Conservation (phyloP, 1,139 yeast species). For the Sugiyamaella pinicola region DNA sequence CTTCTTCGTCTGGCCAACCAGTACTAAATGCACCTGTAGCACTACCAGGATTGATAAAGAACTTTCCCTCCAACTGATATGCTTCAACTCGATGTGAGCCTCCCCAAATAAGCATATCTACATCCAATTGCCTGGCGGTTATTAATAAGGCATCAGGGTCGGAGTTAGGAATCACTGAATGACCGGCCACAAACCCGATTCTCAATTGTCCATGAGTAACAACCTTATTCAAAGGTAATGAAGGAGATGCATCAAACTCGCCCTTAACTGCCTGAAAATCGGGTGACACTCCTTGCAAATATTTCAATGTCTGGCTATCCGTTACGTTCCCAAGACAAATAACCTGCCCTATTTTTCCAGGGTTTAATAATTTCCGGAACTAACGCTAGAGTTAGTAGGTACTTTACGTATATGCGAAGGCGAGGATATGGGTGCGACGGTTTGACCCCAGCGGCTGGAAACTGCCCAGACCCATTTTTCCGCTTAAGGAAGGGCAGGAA, state of each 20-base stretch:
- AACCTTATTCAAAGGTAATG: conserved; percentile 64
- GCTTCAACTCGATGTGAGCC: conserved; percentile 94
- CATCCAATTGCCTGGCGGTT: conserved; percentile 88
- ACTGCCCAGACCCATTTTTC: too few relatives aligned
- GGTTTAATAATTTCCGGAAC: conserved; percentile 74
- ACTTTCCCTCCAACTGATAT: conserved; percentile 86
- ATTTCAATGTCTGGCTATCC: conserved; percentile 62
- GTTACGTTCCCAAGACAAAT: conserved; percentile 84
- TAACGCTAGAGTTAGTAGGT: neutral
- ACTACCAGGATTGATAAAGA: conserved; percentile 93
- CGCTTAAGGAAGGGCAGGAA: too few relatives aligned
- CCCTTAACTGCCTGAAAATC: conserved; percentile 81
- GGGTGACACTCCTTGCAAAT: conserved; percentile 67
- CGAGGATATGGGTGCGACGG: too few relatives aligned
- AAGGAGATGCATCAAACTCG: conserved; percentile 56
- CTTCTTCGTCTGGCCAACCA: conserved; percentile 49
- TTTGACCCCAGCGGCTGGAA: too few relatives aligned
- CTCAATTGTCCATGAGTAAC: conserved; percentile 70
- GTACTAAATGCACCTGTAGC: conserved; percentile 85
- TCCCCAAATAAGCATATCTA: conserved; percentile 93
- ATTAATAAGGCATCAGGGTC: conserved; percentile 85
- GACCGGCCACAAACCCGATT: conserved; percentile 86
- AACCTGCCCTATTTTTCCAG: conserved; percentile 82
- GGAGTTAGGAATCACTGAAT: conserved; percentile 76
- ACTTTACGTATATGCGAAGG: neutral